Evolutionary conservation across 1,139 yeast species (phyloP), one percentile per base, ranked within the genome.

Genomic region (Pichia sp.): DNA sequence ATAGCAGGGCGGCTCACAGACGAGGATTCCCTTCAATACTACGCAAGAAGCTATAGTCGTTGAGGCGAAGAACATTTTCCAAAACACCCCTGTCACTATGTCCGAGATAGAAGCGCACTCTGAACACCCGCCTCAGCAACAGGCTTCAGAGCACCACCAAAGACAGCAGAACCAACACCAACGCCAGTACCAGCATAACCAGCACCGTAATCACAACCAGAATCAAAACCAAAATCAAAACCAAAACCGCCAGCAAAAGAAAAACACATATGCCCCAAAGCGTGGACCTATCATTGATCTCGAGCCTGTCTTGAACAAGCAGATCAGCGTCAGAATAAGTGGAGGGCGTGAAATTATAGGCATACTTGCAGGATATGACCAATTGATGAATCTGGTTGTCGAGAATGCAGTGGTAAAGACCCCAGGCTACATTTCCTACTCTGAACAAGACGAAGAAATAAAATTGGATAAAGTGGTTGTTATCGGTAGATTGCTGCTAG

Each of bases 331-430:
- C 53, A 83, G 87, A 64, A 83, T 93, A 65, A 79, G 84, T 60
- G 96, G 96, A n/a, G 97, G 96, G 13, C 80, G 97, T 66, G 73
- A 74, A 65, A 83, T 91, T 9, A 75, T 77, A 25, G 99, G 99
- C 23, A 71, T 73, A 0, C 76, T 93, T 61, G 88, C 87, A 63
- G 98, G 99, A 19, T 90, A 79, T 66, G 99, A 93, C 67, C 95
- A 87, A 68, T 76, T 90, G 68, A 86, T 91, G 95, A 93, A 93
- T 70, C 75, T 93, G 61, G 98, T 93, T 8, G 77, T 93, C 60
- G 96, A 90, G 62, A 84, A 90, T 45, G 91, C 87, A 12, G 76
- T 77, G 46, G 97, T 93, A 67, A 78, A 76, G 30, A 49, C 51
- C 2, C 56, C 56, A 3, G 49, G 21, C 3, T n/a, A 26, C 7